phyloP scores from a whole-genome alignment of 2,329 filamentous ascomycete genomes.

The Penicillium sp. region DNA sequence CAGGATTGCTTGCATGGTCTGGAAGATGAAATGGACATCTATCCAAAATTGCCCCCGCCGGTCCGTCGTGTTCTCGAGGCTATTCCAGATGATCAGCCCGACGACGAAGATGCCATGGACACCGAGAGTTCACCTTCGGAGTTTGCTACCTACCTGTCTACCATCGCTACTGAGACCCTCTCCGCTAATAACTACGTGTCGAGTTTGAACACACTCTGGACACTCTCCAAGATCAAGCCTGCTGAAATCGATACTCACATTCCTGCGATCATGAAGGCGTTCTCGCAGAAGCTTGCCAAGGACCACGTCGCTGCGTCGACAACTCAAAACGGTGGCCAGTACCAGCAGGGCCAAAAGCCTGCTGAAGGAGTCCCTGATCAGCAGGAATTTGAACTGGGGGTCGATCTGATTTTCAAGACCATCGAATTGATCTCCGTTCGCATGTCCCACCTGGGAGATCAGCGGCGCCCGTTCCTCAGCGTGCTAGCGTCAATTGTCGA shows the following conservation, averaged over 20 bases:
- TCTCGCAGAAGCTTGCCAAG: slow-evolving; percentile 85
- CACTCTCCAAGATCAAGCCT: slow-evolving; percentile 75
- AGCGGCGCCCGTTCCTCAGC: slow-evolving; percentile 86
- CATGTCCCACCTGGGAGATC: slow-evolving; percentile 88
- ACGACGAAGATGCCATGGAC: slow-evolving; percentile 78
- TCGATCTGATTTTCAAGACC: slow-evolving; percentile 85
- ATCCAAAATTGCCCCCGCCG: slow-evolving; percentile 65
- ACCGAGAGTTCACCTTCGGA: slow-evolving; percentile 72
- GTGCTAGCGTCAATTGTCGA: slow-evolving; percentile 92
- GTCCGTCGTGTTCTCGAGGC: slow-evolving; percentile 80
- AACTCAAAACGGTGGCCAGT: slow-evolving; percentile 41
- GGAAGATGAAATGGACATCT: slow-evolving; percentile 64
- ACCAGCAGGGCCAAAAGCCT: slow-evolving; percentile 37
- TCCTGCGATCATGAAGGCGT: slow-evolving; percentile 78
- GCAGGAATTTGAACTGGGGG: slow-evolving; percentile 82
- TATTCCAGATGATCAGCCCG: slow-evolving; percentile 71
- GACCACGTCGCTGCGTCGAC: slow-evolving; percentile 79
- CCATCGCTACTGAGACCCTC: slow-evolving; percentile 81
- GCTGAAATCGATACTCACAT: slow-evolving; percentile 88
- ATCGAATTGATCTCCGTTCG: slow-evolving; percentile 87
- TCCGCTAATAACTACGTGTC: slow-evolving; percentile 75
- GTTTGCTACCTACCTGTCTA: slow-evolving; percentile 75
- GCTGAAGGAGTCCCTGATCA: slow-evolving; percentile 51
- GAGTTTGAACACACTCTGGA: slow-evolving; percentile 90
- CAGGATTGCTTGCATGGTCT: slow-evolving; percentile 83